Evolutionary conservation across 768 basidiomycete species (phyloP), one percentile per base, ranked within the genome.

Genomic region (Paxillus ammoniavirescens): DNA sequence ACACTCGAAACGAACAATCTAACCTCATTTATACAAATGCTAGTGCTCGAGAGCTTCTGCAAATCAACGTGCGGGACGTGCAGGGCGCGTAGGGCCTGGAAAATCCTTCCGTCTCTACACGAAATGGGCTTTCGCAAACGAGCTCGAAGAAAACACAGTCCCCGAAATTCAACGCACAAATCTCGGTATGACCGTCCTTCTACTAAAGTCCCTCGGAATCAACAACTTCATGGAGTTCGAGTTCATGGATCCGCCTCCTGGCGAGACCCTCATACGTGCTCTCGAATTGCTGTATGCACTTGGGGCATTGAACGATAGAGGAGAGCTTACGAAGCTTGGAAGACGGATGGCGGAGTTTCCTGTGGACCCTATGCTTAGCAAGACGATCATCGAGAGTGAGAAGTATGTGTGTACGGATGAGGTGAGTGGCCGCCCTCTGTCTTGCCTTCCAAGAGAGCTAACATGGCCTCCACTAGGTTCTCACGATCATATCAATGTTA

Each of bases 121-220:
- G 17, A 98, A 98, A 69, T 98, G 95, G 93, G 97, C 97, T 0
- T 99, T 88, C 67, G 74, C 84, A 44, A 98, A 98, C 71, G 97
- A 99, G 69, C 77, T 99, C 41, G 93, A 98, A 64, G 91, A 93
- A 61, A 96, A 97, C 68, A 98, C 97, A 1, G 89, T 98, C 1
- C 97, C 97, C 18, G 97, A 99, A 72, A 99, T 99, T 52, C 97
- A 98, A 65, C 85, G 97, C n/a, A 98, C 97, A 17, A 99, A 98
- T 66, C 76, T 99, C 46, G 94, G 90, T 47, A 93, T 89, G 84
- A 94, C 95, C 12, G 95, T 99, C 5, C 77, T 99, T 15, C 73
- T 98, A 61, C 82, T 99, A 55, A 99, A 99, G 71, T 96, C 93
- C 0, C 77, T 99, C 38, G 97, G 97, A 26, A 98, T 99, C 77